These are phyloP conservation scores for Pichia sp. DNA, from an alignment of 1,139 yeast genomes.

Conservation along the genomic window DNA sequence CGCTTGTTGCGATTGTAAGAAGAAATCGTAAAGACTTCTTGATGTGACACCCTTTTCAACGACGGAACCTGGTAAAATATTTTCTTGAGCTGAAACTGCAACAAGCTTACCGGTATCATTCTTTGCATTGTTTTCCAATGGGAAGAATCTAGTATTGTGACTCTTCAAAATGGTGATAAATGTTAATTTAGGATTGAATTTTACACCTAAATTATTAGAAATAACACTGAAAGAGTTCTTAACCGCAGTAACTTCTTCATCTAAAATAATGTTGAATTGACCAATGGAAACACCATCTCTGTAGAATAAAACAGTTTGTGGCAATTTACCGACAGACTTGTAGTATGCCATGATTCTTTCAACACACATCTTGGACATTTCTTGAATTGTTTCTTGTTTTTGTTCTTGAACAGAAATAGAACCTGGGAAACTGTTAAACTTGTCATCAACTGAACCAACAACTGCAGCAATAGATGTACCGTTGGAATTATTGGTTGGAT, in stretches of 20 bases:
- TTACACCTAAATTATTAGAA: conserved; percentile 17
- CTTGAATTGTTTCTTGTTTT: conserved; percentile 28
- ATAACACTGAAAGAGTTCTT: conserved; percentile 25
- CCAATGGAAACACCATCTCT: conserved; percentile 35
- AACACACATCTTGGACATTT: conserved; percentile 28
- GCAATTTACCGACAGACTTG: conserved; percentile 25
- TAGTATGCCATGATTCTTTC: conserved; percentile 27
- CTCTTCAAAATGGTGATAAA: conserved; percentile 29
- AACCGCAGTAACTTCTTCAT: conserved; percentile 30
- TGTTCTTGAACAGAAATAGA: conserved; percentile 29
- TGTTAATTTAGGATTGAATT: conserved; percentile 31
- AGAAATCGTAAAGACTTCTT: conserved; percentile 32
- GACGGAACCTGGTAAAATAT: conserved; percentile 31
- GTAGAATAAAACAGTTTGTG: conserved; percentile 30
- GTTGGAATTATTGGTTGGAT: conserved; percentile 29
- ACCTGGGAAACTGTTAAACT: conserved; percentile 31
- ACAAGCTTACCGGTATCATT: conserved; percentile 20
- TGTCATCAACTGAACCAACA: conserved; percentile 30
- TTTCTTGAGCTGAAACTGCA: conserved; percentile 26
- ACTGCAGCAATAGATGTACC: conserved; percentile 31
- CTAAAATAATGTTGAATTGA: conserved; percentile 30
- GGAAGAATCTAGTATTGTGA: conserved; percentile 33
- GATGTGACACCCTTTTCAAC: conserved; percentile 33
- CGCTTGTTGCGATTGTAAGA: conserved; percentile 32
- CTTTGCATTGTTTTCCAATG: conserved; percentile 28